phyloP scores from a whole-genome alignment of 208 protist genomes.

The Leishmania gerbilli region DNA sequence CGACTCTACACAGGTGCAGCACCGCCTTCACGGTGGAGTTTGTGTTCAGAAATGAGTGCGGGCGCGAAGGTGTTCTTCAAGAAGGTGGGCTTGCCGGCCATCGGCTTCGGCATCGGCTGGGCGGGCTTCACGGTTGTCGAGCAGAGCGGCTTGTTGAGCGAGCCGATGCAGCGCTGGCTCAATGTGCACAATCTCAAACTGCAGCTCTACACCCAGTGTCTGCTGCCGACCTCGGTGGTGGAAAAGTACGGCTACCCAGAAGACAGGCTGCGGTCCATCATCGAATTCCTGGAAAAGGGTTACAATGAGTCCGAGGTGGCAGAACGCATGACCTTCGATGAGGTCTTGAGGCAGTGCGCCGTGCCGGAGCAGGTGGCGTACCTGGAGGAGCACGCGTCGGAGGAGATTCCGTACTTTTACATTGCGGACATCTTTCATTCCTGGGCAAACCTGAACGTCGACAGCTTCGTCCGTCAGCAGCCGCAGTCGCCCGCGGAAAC shows the following conservation, averaged over 20 bases:
- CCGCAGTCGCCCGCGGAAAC: neutral
- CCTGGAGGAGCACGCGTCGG: slow-evolving; percentile 78
- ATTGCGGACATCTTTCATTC: slow-evolving; percentile 86
- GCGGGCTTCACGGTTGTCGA: slow-evolving; percentile 44
- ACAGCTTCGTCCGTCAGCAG: slow-evolving; percentile 28
- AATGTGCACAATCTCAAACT: slow-evolving; percentile 64
- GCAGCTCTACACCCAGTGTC: slow-evolving; percentile 51
- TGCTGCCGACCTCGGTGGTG: slow-evolving; percentile 49
- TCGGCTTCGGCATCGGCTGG: slow-evolving; percentile 77
- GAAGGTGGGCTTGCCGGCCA: slow-evolving; percentile 37
- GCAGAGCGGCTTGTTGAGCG: slow-evolving; percentile 43
- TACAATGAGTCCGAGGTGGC: slow-evolving; percentile 31
- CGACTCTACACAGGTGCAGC: neutral
- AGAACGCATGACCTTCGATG: slow-evolving; percentile 78
- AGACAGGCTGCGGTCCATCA: slow-evolving; percentile 49
- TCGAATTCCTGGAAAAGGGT: slow-evolving; percentile 52
- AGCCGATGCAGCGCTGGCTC: slow-evolving; percentile 42
- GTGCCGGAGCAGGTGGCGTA: slow-evolving; percentile 76
- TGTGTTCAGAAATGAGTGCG: slow-evolving; percentile 6
- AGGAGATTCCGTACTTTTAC: slow-evolving; percentile 92
- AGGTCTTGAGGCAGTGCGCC: slow-evolving; percentile 72
- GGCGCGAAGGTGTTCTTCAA: slow-evolving; percentile 13
- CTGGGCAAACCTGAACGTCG: slow-evolving; percentile 66
- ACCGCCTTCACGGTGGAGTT: neutral
- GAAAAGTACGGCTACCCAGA: slow-evolving; percentile 65